Evolutionary conservation across 345 rosid genomes (phyloP), one percentile per base, ranked within the genome.

Genomic region (Capsella bursapastoris): DNA sequence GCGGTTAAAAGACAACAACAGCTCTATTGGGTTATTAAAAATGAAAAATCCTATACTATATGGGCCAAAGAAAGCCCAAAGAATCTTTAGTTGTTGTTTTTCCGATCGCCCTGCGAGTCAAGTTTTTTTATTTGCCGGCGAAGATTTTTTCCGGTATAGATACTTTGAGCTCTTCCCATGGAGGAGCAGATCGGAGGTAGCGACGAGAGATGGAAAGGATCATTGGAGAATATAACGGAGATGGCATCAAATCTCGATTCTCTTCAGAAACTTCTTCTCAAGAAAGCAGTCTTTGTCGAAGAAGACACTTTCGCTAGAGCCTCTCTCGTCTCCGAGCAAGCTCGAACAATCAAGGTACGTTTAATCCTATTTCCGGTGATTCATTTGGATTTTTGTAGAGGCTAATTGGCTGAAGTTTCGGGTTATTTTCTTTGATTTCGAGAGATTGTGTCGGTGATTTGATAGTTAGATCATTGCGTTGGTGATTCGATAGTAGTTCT

Each of bases 151-250:
- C 72, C 68, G 57, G 59, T 64, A 11, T 50, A 31, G 77, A 69
- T 44, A 60, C 3, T 37, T 50, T 57, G 72, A 57, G 50, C 66
- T 64, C 40, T 76, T 6, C 18, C 64, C 69, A 79, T 79, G 86
- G 87, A 78, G 85, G 87, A 84, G 84, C 82, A 82, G 84, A 84
- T 83, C 78, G 86, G 78, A 64, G 88, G 86, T 16, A 84, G 81
- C 79, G 97, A 86, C 12, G 92, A 90, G 83, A 72, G 99, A 82
- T 96, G 98, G 99, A 82, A 65, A 71, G 99, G 96, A 64, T 94
- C 99, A 43, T 71, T 86, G 57, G 74, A 78, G 1, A 96, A 96
- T 82, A 77, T 96, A 50, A 82, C 95, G 40, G 98, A 90, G 86
- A 92, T 87, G 91, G 74, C 95, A 5, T 79, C 89, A 48, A 92